Evolutionary conservation across 2,329 filamentous ascomycete species (phyloP).

Genomic region (Cercospora zeae-maydis): DNA sequence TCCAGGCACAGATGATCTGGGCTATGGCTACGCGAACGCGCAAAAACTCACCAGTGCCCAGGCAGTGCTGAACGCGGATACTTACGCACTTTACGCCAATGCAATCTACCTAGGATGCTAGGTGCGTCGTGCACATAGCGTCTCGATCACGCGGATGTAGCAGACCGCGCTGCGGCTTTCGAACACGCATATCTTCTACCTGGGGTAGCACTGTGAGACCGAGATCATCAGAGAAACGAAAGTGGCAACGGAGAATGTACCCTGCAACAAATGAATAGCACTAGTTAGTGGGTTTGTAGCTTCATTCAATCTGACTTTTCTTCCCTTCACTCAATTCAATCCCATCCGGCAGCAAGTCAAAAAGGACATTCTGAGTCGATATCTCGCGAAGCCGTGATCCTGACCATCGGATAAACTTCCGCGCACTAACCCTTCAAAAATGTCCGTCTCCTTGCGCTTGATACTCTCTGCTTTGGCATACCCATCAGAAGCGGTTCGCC

Average conservation of each 20-base stretch:
- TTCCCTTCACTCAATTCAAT: background rate
- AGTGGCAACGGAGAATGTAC: background rate
- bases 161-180: background rate
- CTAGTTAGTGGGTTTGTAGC: background rate
- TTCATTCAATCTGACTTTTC: background rate
- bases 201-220: background rate
- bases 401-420: no score
- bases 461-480: no score
- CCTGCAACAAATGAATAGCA: background rate
- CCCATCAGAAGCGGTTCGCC: no score
- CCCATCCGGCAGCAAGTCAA: no score
- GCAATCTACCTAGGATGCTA: conserved; percentile 8
- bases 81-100: conserved; percentile 52
- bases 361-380: no score
- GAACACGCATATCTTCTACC: background rate
- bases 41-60: conserved; percentile 46
- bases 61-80: conserved; percentile 62
- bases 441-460: no score
- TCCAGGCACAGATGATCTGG: conserved; percentile 56
- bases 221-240: background rate
- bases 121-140: background rate
- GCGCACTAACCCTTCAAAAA: no score
- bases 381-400: no score
- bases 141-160: background rate
- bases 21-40: conserved; percentile 54